Evolutionary conservation across 129 eudicot genomes (phyloP).

Genomic region (Erigeron canadensis): DNA sequence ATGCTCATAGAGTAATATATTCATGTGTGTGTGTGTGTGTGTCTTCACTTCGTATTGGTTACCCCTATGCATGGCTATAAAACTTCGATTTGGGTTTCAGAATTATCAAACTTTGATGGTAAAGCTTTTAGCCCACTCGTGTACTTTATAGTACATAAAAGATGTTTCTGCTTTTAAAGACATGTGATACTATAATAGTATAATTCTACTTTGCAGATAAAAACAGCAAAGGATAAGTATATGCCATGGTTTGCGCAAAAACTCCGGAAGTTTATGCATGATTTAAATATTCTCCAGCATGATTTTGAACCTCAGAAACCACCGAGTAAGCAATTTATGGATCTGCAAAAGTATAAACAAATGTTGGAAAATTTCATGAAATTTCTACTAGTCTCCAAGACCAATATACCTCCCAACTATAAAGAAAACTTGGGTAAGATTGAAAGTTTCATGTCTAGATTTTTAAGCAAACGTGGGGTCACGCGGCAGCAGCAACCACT

Average conservation of each 20-base stretch:
- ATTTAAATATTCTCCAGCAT: slow-evolving; percentile 36
- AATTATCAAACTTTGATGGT: no score
- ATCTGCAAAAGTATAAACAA: neutral
- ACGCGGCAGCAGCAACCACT: slow-evolving; percentile 7
- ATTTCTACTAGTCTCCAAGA: slow-evolving; percentile 3
- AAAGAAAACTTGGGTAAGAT: slow-evolving; percentile 2
- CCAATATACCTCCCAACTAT: neutral
- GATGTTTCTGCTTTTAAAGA: neutral
- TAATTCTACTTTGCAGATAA: slow-evolving; percentile 46
- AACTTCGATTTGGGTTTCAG: no score
- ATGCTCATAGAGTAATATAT: neutral
- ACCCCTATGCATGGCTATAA: no score
- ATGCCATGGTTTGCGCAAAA: no score
- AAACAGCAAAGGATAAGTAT: slow-evolving; percentile 63
- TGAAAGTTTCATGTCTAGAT: neutral
- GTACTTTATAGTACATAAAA: neutral
- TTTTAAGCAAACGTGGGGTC: neutral
- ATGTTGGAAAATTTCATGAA: neutral
- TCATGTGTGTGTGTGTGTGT: no score
- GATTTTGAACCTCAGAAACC: slow-evolving; percentile 8
- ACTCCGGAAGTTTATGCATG: slow-evolving; percentile 55
- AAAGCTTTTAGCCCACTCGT: neutral
- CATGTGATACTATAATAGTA: no score
- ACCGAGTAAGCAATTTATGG: neutral
- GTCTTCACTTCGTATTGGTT: no score